Conservation (phyloP, 306 rosid species). For the Lablab purpureus region DNA sequence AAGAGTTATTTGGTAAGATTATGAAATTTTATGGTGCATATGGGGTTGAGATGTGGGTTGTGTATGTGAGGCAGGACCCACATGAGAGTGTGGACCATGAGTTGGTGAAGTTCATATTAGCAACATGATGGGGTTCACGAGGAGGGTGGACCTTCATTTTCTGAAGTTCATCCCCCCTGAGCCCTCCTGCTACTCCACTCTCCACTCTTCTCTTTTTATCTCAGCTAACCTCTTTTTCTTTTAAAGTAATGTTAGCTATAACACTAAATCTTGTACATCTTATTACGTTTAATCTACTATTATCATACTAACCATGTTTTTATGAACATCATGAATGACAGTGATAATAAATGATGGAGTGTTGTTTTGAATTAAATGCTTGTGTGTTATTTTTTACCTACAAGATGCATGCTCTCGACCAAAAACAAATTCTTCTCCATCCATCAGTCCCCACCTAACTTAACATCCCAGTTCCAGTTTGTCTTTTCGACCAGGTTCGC, state of each 20-base stretch:
- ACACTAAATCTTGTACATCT: no score
- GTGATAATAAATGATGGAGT: neutral
- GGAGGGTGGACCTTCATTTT: conserved; percentile 69
- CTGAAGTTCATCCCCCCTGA: conserved; percentile 87
- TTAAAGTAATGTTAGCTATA: no score
- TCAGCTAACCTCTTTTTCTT: neutral
- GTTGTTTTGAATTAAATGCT: neutral
- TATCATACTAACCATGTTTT: neutral
- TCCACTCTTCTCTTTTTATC: conserved; percentile 31
- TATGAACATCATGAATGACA: neutral
- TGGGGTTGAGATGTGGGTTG: conserved; percentile 64
- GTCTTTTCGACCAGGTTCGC: conserved; percentile 78
- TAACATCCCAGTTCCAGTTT: conserved; percentile 47
- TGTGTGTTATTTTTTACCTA: neutral
- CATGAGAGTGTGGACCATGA: conserved; percentile 69
- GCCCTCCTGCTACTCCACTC: conserved; percentile 36
- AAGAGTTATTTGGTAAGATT: neutral
- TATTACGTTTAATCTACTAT: neutral
- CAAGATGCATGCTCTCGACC: conserved; percentile 65
- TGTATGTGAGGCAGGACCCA: conserved; percentile 71
- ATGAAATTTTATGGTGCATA: neutral
- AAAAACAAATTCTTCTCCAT: conserved; percentile 54
- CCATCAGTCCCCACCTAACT: conserved; percentile 51
- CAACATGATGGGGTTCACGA: conserved; percentile 92
- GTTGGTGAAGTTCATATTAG: conserved; percentile 35